Percentiles rank a stretch among this genome's conserved stretches.
These are phyloP conservation scores for Magnolia officinalis DNA, from an alignment of 164 flowering plant genomes.

Conservation along the genomic window DNA sequence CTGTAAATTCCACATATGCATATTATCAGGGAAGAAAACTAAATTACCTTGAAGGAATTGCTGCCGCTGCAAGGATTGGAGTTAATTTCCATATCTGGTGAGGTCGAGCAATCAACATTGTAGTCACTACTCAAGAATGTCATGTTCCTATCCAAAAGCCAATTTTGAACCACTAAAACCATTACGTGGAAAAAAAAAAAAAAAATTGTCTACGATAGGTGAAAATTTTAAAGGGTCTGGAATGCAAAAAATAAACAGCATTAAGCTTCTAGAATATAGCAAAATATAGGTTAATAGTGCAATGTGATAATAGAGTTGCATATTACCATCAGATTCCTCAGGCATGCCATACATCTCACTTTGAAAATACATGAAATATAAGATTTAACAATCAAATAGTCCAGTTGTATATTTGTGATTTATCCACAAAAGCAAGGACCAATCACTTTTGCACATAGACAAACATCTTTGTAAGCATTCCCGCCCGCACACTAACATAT, in stretches of 20 bases:
- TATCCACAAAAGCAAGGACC: too few relatives aligned
- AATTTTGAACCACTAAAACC: neutral
- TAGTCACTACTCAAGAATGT: conserved; percentile 40
- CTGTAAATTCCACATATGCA: conserved; percentile 1
- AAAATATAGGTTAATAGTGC: neutral
- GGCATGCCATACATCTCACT: too few relatives aligned
- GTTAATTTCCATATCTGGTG: conserved; percentile 50
- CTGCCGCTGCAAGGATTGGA: conserved; percentile 56
- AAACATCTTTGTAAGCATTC: too few relatives aligned
- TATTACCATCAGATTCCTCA: neutral
- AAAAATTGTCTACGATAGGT: neutral
- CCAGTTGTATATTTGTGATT: too few relatives aligned
- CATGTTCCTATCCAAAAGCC: conserved; percentile 37
- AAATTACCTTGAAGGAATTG: conserved; percentile 61
- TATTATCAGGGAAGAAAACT: neutral
- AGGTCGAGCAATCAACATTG: conserved; percentile 28
- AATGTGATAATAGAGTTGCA: neutral
- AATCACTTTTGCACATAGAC: too few relatives aligned
- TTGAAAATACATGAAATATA: too few relatives aligned
- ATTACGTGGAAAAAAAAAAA: neutral
- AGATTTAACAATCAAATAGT: too few relatives aligned
- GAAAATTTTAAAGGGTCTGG: neutral
- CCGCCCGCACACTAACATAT: too few relatives aligned
- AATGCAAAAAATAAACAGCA: neutral
- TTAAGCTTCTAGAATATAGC: neutral